Conservation (phyloP, 2,329 filamentous ascomycete species). For the Colletotrichum sp. region DNA sequence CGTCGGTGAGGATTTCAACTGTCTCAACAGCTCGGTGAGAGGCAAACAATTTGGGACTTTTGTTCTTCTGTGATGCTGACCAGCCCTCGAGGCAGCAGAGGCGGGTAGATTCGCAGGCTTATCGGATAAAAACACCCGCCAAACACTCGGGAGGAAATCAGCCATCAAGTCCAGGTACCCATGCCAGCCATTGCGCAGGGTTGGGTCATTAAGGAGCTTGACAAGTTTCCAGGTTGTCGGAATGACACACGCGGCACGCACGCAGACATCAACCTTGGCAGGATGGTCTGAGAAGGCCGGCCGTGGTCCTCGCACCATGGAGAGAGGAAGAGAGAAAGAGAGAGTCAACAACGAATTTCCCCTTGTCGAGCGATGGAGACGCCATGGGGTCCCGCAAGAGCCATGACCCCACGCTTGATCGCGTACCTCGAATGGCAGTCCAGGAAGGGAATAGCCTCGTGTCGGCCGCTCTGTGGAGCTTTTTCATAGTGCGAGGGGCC, state of each 20-base stretch:
- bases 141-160: not conserved
- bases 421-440: not conserved
- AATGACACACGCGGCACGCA: not conserved
- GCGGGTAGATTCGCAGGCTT: not conserved
- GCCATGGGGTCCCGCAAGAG: not conserved
- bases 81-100: not conserved
- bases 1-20: not conserved
- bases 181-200: not conserved
- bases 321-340: not conserved
- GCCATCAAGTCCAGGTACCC: not conserved
- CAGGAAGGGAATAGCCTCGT: not conserved
- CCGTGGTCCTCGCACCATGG: not conserved
- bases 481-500: not conserved
- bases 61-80: not conserved
- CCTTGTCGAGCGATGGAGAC: not conserved
- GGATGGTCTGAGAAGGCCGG: not conserved
- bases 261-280: not conserved
- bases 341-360: not conserved
- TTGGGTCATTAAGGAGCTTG: not conserved
- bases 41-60: not conserved
- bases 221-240: not conserved
- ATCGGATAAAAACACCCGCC: not conserved
- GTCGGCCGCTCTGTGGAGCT: conserved; percentile 1
- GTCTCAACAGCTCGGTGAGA: not conserved
- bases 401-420: not conserved